These are phyloP conservation scores for Chalara sp. DNA, from an alignment of 2,329 filamentous ascomycete species.

Conservation along the genomic window DNA sequence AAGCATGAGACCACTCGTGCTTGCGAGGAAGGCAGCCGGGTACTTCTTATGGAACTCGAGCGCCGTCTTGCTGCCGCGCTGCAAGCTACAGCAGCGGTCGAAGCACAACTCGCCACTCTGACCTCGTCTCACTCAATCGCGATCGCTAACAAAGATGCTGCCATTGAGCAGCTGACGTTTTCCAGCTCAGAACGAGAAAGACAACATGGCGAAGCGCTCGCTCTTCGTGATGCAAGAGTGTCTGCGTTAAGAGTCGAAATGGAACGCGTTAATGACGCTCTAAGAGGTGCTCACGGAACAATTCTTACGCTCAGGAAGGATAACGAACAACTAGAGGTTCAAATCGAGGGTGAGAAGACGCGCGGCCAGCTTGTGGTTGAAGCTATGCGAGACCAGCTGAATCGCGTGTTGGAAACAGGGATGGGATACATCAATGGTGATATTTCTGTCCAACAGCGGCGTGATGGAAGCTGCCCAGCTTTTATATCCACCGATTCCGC, in stretches of 20 bases:
- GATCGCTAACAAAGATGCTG: slow-evolving; percentile 13
- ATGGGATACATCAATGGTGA: slow-evolving; percentile 33
- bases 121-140: slow-evolving; percentile 19
- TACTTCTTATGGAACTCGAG: slow-evolving; percentile 37
- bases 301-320: slow-evolving; percentile 40
- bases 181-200: slow-evolving; percentile 10
- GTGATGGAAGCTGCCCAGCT: not conserved
- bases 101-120: slow-evolving; percentile 28
- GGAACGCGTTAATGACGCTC: slow-evolving; percentile 36
- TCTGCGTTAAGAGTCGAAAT: slow-evolving; percentile 42
- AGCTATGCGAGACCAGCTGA: slow-evolving; percentile 45
- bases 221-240: slow-evolving; percentile 43
- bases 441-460: slow-evolving; percentile 2
- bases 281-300: slow-evolving; percentile 41
- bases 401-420: slow-evolving; percentile 40
- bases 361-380: slow-evolving; percentile 40
- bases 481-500: too few relatives aligned
- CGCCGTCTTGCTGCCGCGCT: slow-evolving; percentile 35
- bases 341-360: slow-evolving; percentile 42
- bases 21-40: slow-evolving; percentile 31
- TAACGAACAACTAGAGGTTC: slow-evolving; percentile 36
- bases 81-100: slow-evolving; percentile 32
- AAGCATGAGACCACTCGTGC: slow-evolving; percentile 21
- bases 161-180: slow-evolving; percentile 8
- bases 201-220: slow-evolving; percentile 39